Evolutionary conservation across 2,329 filamentous ascomycete genomes (phyloP).

Genomic region (Colletotrichum orbiculare): DNA sequence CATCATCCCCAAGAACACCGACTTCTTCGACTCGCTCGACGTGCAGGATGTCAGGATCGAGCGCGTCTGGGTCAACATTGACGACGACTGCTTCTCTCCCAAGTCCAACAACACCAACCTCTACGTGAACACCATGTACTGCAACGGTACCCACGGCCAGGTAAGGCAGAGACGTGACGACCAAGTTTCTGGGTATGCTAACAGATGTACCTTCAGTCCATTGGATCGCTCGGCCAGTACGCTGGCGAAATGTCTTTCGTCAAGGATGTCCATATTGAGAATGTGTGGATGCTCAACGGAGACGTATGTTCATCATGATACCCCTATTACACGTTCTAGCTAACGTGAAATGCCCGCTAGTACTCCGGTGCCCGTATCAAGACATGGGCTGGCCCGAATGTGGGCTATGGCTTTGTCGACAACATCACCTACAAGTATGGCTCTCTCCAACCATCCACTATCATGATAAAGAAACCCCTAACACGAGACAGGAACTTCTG

Average conservation of each 20-base stretch:
- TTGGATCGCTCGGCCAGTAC: conserved; percentile 70
- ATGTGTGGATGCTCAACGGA: conserved; percentile 64
- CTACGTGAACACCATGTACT: conserved; percentile 69
- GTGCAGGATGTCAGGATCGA: conserved; percentile 64
- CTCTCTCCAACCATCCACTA: not conserved
- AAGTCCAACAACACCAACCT: conserved; percentile 70
- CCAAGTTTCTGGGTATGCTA: conserved; percentile 52
- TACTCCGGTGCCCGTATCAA: conserved; percentile 68
- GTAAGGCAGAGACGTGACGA: not conserved
- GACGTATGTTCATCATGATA: conserved; percentile 38
- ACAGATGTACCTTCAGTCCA: conserved; percentile 49
- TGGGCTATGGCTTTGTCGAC: conserved; percentile 69
- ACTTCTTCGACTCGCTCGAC: conserved; percentile 71
- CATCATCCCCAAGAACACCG: conserved; percentile 67
- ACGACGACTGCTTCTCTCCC: conserved; percentile 71
- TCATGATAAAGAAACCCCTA: not conserved
- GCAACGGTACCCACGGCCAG: conserved; percentile 55
- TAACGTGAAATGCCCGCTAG: not conserved
- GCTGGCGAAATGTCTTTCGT: conserved; percentile 64
- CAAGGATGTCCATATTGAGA: conserved; percentile 68
- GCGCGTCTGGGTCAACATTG: conserved; percentile 62
- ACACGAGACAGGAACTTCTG: conserved; percentile 59
- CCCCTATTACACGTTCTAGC: too few relatives aligned
- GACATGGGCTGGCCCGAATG: conserved; percentile 67
- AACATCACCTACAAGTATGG: conserved; percentile 66